Evolutionary conservation across 805 yeast species (phyloP).

Genomic region (Candida verbasci): DNA sequence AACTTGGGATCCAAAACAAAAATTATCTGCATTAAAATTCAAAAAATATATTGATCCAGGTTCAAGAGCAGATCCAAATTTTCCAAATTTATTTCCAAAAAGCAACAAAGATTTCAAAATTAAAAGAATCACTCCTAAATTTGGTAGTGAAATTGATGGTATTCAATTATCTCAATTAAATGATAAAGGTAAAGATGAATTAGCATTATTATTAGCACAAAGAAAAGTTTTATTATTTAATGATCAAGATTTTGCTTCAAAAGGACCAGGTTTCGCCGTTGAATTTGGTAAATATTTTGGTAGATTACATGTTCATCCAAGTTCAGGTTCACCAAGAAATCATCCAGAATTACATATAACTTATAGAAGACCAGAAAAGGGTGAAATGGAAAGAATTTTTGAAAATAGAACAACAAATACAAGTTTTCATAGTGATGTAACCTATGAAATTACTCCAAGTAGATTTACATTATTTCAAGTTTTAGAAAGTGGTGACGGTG

Average conservation of each 20-base stretch:
- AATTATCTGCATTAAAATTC: slow-evolving; percentile 47
- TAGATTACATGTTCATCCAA: slow-evolving; percentile 68
- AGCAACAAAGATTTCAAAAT: slow-evolving; percentile 16
- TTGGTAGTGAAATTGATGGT: slow-evolving; percentile 63
- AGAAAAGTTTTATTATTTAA: slow-evolving; percentile 66
- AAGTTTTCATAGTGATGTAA: slow-evolving; percentile 70
- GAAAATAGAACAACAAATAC: slow-evolving; percentile 33
- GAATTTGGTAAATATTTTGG: slow-evolving; percentile 65
- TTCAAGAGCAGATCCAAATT: slow-evolving; percentile 55
- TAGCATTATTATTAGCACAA: slow-evolving; percentile 64
- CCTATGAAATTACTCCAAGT: slow-evolving; percentile 72
- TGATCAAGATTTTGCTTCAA: slow-evolving; percentile 56
- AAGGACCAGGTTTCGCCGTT: slow-evolving; percentile 46
- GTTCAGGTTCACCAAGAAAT: slow-evolving; percentile 67
- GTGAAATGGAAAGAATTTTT: slow-evolving; percentile 33
- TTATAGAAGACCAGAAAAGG: slow-evolving; percentile 45
- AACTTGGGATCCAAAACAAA: slow-evolving; percentile 61
- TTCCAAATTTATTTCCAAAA: slow-evolving; percentile 48
- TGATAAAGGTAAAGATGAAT: slow-evolving; percentile 58
- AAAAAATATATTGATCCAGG: slow-evolving; percentile 64
- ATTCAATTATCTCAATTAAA: slow-evolving; percentile 54
- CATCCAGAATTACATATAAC: slow-evolving; percentile 61
- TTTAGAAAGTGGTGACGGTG: slow-evolving; percentile 60
- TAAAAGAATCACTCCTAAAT: slow-evolving; percentile 57
- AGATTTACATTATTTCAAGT: slow-evolving; percentile 65